Evolutionary conservation across 257 asterid genomes (phyloP), one percentile per base, ranked within the genome.

Genomic region (Solanum virginianum): DNA sequence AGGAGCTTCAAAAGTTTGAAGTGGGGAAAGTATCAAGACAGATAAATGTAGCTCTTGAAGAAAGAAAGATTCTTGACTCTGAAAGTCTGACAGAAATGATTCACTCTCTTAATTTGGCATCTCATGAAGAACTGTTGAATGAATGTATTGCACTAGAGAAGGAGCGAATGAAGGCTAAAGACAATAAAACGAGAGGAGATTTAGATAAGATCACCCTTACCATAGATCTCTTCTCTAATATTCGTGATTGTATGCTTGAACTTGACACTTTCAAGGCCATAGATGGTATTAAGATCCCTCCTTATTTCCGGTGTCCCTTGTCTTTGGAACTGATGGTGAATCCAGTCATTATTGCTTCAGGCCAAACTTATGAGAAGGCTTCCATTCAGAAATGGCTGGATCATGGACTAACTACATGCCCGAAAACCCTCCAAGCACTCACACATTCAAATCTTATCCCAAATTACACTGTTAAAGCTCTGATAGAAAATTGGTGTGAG

Each of bases 281-380:
- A 8, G 83, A 89, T 82, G 96, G 96, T 36, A 82, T 89, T 86
- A 91, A 80, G 85, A 87, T 95, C 86, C 99, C 98, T 47, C 86
- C 93, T 20, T 91, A 89, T 85, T 97, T 93, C 87, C 89, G 90
- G 53, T 97, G 99, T 80, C 97, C 99, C 9, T 89, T 97, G 80
- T 95, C 99, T 72, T 86, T 92, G 88, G 97, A 91, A 84, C 87
- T 95, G 85, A 94, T 97, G 99, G 81, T 79, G 80, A 98, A 97
- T 80, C 99, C 99, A 3, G 99, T 97, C 59, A 95, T 92, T 81
- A 92, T 97, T 89, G 94, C 98, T 86, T 97, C 99, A 2, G 99
- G 99, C 77, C 96, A 94, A 89, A 97, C 98, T 32, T 97, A 89
- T 60, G 98, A 97, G 87, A 93, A 93, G 87, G 84, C 92, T 36